Percentiles rank a stretch among this genome's conserved stretches.
These are phyloP conservation scores for Eimeria necatrix DNA, from an alignment of 169 alveolate species.

Conservation along the genomic window DNA sequence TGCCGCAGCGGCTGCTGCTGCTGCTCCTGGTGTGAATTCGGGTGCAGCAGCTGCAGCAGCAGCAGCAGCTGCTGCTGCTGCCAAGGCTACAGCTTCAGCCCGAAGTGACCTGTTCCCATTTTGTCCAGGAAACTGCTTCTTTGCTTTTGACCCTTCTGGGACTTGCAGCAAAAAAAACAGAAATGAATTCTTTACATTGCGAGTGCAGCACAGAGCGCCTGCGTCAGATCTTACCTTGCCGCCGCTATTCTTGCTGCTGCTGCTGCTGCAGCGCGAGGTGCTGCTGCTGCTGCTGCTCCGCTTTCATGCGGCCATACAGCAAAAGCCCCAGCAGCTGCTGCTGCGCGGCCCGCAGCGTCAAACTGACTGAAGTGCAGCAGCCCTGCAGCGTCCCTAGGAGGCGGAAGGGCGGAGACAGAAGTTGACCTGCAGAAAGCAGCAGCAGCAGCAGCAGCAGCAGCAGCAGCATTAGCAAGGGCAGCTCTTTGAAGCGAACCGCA, in stretches of 20 bases:
- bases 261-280: conserved; percentile 50
- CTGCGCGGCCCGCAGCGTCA: conserved; percentile 31
- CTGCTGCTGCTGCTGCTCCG: conserved; percentile 47
- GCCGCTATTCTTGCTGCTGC: conserved; percentile 26
- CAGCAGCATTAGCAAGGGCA: background rate
- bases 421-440: background rate
- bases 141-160: too few species aligned
- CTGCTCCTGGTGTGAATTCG: too few species aligned
- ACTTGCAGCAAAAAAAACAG: too few species aligned
- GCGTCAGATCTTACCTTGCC: background rate
- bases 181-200: too few species aligned
- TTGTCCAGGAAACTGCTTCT: too few species aligned
- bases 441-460: background rate
- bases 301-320: background rate
- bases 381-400: conserved; percentile 10
- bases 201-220: too few species aligned
- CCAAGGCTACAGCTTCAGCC: too few species aligned
- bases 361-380: background rate
- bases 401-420: background rate
- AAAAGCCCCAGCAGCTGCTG: conserved; percentile 45
- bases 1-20: too few species aligned
- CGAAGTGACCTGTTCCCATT: too few species aligned
- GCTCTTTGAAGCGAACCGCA: too few species aligned
- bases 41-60: too few species aligned
- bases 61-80: too few species aligned